Evolutionary conservation across 1,284 basidiomycete genomes (phyloP).

Genomic region (Lignosus rhinocerotis): DNA sequence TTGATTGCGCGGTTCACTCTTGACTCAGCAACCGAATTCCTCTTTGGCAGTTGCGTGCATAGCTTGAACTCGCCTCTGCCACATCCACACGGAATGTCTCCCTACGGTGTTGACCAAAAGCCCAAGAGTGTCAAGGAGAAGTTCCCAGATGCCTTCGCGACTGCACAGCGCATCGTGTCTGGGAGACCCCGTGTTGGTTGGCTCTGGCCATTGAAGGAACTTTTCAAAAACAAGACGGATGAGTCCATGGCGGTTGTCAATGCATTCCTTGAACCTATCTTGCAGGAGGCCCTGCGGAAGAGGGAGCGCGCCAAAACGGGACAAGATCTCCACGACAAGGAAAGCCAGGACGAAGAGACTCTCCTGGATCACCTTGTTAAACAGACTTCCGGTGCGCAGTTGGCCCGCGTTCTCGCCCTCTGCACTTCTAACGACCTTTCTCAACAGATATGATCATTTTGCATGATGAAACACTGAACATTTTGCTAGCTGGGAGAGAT

Average conservation of each 20-base stretch:
- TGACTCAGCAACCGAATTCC: constrained; percentile 69
- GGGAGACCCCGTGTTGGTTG: constrained; percentile 51
- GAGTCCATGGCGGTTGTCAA: constrained; percentile 53
- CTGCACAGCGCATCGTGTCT: constrained; percentile 57
- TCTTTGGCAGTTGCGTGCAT: constrained; percentile 62
- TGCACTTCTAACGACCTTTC: neutral
- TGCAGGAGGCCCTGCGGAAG: constrained; percentile 48
- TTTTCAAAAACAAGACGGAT: constrained; percentile 57
- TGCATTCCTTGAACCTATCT: constrained; percentile 62
- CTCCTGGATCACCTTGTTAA: constrained; percentile 67
- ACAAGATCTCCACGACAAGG: constrained; percentile 38
- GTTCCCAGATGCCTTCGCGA: constrained; percentile 64
- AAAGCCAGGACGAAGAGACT: constrained; percentile 50
- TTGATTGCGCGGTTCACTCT: constrained; percentile 69
- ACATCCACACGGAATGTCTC: constrained; percentile 38
- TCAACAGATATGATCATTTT: constrained; percentile 53
- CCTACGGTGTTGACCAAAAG: neutral
- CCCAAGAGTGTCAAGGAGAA: constrained; percentile 27
- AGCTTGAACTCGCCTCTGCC: constrained; percentile 58
- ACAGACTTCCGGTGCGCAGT: constrained; percentile 53
- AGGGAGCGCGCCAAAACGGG: constrained; percentile 20
- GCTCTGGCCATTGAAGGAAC: constrained; percentile 70
- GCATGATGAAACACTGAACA: constrained; percentile 72
- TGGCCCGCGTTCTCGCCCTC: neutral
- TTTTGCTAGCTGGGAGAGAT: constrained; percentile 70